Conservation (phyloP, 192 early-diverging fungal genomes). For the Coemansia sp. region DNA sequence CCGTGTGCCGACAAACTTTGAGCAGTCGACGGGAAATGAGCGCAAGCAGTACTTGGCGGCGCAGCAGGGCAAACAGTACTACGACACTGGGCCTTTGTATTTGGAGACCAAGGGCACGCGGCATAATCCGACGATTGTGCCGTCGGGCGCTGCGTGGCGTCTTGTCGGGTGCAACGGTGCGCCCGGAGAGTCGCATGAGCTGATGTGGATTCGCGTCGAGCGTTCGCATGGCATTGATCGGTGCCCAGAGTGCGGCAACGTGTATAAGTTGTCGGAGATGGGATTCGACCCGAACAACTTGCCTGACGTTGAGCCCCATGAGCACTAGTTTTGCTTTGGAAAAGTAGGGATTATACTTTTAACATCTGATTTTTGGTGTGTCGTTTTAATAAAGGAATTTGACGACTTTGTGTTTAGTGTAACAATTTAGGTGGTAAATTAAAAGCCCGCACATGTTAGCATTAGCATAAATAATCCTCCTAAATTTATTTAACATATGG, state of each 20-base stretch:
- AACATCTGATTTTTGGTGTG: no score
- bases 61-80: conserved; percentile 85
- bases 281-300: conserved; percentile 44
- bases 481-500: no score
- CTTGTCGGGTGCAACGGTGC: conserved; percentile 93
- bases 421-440: no score
- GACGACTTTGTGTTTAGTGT: no score
- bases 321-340: neutral
- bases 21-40: conserved; percentile 87
- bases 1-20: conserved; percentile 75
- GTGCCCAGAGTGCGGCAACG: conserved; percentile 93
- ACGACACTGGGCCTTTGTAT: conserved; percentile 78
- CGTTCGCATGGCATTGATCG: conserved; percentile 76
- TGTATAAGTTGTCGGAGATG: conserved; percentile 62
- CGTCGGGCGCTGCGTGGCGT: conserved; percentile 74
- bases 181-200: conserved; percentile 90
- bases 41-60: conserved; percentile 84
- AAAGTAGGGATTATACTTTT: no score
- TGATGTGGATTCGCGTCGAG: conserved; percentile 87
- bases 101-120: conserved; percentile 75
- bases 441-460: no score
- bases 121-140: conserved; percentile 82
- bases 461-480: no score
- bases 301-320: conserved; percentile 13
- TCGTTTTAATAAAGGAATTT: no score